Evolutionary conservation across 768 basidiomycete species (phyloP).

Genomic region (Mycena pura): DNA sequence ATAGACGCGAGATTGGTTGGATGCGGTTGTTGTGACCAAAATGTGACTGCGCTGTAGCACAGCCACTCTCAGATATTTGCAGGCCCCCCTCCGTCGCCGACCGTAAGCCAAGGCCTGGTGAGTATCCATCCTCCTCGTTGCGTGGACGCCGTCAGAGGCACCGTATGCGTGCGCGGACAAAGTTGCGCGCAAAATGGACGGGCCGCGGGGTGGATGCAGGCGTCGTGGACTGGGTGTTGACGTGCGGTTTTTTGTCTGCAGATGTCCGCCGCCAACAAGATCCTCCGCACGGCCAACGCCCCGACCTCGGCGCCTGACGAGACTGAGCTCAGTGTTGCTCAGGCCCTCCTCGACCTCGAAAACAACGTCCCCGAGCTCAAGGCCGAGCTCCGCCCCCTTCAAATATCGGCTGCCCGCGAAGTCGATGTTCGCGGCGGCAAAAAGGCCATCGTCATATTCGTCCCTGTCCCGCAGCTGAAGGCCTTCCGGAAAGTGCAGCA

Average conservation of each 20-base stretch:
- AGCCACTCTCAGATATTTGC: no score
- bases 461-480: constrained; percentile 96
- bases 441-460: constrained; percentile 99
- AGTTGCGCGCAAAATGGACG: no score
- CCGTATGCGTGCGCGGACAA: no score
- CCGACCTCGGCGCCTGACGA: constrained; percentile 89
- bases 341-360: constrained; percentile 97
- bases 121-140: no score
- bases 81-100: no score
- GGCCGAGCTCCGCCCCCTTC: constrained; percentile 91
- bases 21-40: no score
- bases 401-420: constrained; percentile 98
- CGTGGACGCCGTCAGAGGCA: no score
- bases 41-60: no score
- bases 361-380: constrained; percentile 99
- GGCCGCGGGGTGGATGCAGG: no score
- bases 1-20: no score
- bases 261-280: constrained; percentile 88
- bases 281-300: constrained; percentile 95
- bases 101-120: no score
- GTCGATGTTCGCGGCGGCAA: constrained; percentile 99
- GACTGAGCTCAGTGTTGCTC: constrained; percentile 89
- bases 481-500: constrained; percentile 98
- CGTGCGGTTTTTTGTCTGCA: constrained; percentile 27
- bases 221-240: no score